Evolutionary conservation across 1,284 basidiomycete genomes (phyloP).

Genomic region (Gastroboletus turbinatus): DNA sequence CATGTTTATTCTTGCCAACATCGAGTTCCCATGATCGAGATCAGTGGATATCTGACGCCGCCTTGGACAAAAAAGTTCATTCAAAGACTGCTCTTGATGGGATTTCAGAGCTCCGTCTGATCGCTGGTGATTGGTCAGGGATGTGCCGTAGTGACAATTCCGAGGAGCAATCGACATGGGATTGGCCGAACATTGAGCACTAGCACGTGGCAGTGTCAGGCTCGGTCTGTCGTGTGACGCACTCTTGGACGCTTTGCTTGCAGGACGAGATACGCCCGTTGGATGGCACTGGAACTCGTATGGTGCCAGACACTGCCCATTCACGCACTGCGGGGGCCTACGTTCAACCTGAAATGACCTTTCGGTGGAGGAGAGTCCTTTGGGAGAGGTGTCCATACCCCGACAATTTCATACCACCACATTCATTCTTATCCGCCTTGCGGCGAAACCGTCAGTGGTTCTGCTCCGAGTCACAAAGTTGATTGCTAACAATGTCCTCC

Average conservation of each 20-base stretch:
- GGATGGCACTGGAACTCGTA: background rate
- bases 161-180: conserved; percentile 14
- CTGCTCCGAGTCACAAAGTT: conserved; percentile 5
- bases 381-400: conserved; percentile 79
- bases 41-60: conserved; percentile 11
- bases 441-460: conserved; percentile 68
- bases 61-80: background rate
- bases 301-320: conserved; percentile 1
- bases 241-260: background rate
- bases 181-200: background rate
- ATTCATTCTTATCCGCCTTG: conserved; percentile 76
- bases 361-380: conserved; percentile 78
- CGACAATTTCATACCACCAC: conserved; percentile 86
- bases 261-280: background rate
- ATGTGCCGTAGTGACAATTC: conserved; percentile 3
- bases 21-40: conserved; percentile 25
- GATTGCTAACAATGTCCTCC: conserved; percentile 18
- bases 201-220: conserved; percentile 6
- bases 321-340: background rate
- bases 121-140: background rate
- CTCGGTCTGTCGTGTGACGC: conserved; percentile 2
- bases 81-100: background rate
- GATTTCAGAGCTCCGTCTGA: background rate
- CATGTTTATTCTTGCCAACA: conserved; percentile 11
- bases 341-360: background rate